Evolutionary conservation across 2,329 filamentous ascomycete genomes (phyloP), one percentile per base, ranked within the genome.

Genomic region (Phialophora verrucosa): DNA sequence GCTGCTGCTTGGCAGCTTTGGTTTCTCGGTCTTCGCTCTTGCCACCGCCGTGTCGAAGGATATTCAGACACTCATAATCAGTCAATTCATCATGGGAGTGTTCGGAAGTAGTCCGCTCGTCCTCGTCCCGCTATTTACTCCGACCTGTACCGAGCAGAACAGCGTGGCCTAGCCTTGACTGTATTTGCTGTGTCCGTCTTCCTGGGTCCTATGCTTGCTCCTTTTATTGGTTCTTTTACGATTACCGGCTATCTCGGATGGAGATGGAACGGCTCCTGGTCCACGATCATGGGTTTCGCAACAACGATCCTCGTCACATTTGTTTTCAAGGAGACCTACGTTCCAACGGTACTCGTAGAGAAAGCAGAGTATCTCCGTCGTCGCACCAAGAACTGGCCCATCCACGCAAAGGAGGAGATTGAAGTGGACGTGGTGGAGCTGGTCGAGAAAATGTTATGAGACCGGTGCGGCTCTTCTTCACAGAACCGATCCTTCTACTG

Each of bases 231-330:
- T 2, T 91, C 91, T 74, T 78, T 91, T 1, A 87, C 87, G 8
- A 82, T 87, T 74, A 80, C 83, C 2, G 84, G 82, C 17, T 88
- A 87, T 20, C 66, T 70, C 25, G 63, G 64, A 32, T 91, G 89
- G 90, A 81, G 87, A 71, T 91, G 89, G 90, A 84, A 91, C 23
- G 81, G 85, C 74, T 87, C 86, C 1, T 77, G 90, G 58, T 83
- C 87, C 72, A 83, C 84, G 62, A 85, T 87, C 68, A 88, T 91
- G 75, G 88, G 86, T 2, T 86, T 85, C 11, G 76, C 82, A 12
- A 81, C 89, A 59, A 88, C 85, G 82, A 80, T 87, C 53, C 58
- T 83, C 54, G 82, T 81, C 63, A 74, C 79, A 0, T 68, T 87
- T 38, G 68, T 82, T 38, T 80, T 88, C 4, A 85, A 85, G 1